phyloP scores from a whole-genome alignment of 441 rosid species.

The Adansonia rubrostipa region DNA sequence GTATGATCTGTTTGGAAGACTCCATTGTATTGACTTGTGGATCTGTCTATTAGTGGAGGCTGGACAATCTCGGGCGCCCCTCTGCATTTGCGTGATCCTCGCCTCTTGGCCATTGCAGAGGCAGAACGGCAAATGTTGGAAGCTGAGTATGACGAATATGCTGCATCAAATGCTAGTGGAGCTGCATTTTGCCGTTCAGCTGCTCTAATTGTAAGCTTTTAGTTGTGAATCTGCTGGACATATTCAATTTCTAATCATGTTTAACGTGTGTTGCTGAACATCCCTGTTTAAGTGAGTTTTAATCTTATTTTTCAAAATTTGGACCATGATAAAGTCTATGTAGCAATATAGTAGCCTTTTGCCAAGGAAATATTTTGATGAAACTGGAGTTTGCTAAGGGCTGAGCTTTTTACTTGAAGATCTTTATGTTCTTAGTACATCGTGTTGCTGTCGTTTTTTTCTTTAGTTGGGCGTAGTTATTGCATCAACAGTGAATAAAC shows the following conservation, averaged over 20 bases:
- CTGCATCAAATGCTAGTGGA: constrained; percentile 85
- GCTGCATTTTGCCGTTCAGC: constrained; percentile 96
- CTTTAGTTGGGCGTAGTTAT: background rate
- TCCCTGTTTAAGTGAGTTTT: constrained; percentile 3
- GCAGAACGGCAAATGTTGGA: constrained; percentile 86
- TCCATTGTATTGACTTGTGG: constrained; percentile 14
- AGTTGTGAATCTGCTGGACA: background rate
- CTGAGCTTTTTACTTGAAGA: background rate
- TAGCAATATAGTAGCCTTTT: background rate
- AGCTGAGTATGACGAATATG: constrained; percentile 84
- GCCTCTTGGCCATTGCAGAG: constrained; percentile 84
- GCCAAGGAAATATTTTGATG: background rate
- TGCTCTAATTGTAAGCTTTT: constrained; percentile 71
- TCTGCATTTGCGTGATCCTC: constrained; percentile 83
- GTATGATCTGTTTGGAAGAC: background rate
- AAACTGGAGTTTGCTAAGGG: background rate
- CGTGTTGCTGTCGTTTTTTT: background rate
- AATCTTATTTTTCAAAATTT: background rate
- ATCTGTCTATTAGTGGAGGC: constrained; percentile 65
- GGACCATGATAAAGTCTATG: background rate
- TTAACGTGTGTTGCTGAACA: background rate
- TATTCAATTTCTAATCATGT: background rate
- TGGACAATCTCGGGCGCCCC: constrained; percentile 93
- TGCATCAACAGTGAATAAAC: constrained; percentile 6
- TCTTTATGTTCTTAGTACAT: background rate